phyloP scores from a whole-genome alignment of 768 basidiomycete genomes.

The Boletus coccyginus region DNA sequence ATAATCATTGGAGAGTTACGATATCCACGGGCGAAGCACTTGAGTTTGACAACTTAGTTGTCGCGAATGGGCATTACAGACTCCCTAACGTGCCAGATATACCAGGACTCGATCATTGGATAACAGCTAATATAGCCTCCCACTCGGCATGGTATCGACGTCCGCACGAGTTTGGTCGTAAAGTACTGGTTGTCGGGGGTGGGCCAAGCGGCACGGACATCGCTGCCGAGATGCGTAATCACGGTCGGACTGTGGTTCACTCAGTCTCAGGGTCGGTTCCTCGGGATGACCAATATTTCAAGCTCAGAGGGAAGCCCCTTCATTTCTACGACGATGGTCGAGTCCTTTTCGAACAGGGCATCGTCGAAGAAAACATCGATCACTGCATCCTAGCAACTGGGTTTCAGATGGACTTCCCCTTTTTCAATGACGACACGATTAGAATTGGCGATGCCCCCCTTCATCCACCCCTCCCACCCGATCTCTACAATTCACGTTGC shows the following conservation, averaged over 20 bases:
- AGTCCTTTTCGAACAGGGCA: slow-evolving; percentile 60
- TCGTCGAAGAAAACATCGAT: slow-evolving; percentile 52
- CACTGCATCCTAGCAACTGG: slow-evolving; percentile 76
- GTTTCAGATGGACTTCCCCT: slow-evolving; percentile 63
- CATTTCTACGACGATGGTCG: slow-evolving; percentile 42
- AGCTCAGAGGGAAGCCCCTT: slow-evolving; percentile 41
- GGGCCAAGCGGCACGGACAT: slow-evolving; percentile 75
- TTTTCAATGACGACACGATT: slow-evolving; percentile 43
- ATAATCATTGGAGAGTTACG: slow-evolving; percentile 48
- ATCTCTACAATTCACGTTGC: slow-evolving; percentile 62
- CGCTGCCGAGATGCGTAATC: slow-evolving; percentile 49
- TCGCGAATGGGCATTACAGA: slow-evolving; percentile 76
- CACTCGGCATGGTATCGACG: slow-evolving; percentile 72
- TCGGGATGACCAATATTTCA: slow-evolving; percentile 35
- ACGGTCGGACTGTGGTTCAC: slow-evolving; percentile 50
- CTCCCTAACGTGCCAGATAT: slow-evolving; percentile 59
- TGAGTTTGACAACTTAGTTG: slow-evolving; percentile 61
- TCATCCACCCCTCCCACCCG: slow-evolving; percentile 46
- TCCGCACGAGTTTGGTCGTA: slow-evolving; percentile 39
- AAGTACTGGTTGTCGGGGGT: slow-evolving; percentile 46
- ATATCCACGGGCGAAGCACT: slow-evolving; percentile 36
- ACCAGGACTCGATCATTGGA: slow-evolving; percentile 62
- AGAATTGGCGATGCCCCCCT: slow-evolving; percentile 41
- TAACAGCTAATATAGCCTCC: slow-evolving; percentile 45
- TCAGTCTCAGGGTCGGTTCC: slow-evolving; percentile 42